These are phyloP conservation scores for Durotheca rogersii DNA, from an alignment of 495 filamentous ascomycete species.

Conservation along the genomic window DNA sequence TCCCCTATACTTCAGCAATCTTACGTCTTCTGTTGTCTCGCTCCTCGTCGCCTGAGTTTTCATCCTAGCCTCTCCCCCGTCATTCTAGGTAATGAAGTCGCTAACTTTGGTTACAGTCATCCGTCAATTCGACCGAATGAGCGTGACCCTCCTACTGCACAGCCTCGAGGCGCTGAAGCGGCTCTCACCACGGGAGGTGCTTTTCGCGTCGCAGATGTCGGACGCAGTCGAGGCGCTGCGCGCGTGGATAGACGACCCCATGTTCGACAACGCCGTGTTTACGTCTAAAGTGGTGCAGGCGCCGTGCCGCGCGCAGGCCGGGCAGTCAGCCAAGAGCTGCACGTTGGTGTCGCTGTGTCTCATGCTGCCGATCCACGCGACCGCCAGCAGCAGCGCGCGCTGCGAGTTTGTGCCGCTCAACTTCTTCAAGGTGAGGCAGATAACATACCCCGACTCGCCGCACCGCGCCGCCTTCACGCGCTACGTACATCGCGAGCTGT, in stretches of 20 bases:
- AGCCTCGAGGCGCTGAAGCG: conserved; percentile 44
- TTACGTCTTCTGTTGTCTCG: no score
- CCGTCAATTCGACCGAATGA: conserved; percentile 57
- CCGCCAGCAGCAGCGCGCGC: conserved; percentile 32
- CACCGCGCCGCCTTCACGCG: conserved; percentile 47
- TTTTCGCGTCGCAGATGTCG: conserved; percentile 41
- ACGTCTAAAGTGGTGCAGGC: conserved; percentile 40
- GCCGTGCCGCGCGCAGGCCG: conserved; percentile 38
- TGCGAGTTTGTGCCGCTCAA: conserved; percentile 48
- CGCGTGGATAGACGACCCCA: conserved; percentile 39
- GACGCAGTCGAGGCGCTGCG: conserved; percentile 42
- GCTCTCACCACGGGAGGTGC: conserved; percentile 36
- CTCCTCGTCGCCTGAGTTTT: no score
- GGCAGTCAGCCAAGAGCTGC: conserved; percentile 33
- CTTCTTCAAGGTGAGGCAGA: conserved; percentile 53
- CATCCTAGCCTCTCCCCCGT: no score
- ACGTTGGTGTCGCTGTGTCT: conserved; percentile 45
- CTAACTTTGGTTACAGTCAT: conserved; percentile 41
- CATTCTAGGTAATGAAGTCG: not conserved
- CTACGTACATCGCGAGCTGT: conserved; percentile 48
- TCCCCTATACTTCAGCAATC: conserved; percentile 21
- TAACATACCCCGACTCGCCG: conserved; percentile 45
- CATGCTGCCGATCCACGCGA: conserved; percentile 48
- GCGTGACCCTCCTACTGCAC: conserved; percentile 52
- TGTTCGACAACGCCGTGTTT: conserved; percentile 48